Base-by-base conservation (phyloP, 2,329 filamentous ascomycete species). In the Metarhizium anisopliae region DNA sequence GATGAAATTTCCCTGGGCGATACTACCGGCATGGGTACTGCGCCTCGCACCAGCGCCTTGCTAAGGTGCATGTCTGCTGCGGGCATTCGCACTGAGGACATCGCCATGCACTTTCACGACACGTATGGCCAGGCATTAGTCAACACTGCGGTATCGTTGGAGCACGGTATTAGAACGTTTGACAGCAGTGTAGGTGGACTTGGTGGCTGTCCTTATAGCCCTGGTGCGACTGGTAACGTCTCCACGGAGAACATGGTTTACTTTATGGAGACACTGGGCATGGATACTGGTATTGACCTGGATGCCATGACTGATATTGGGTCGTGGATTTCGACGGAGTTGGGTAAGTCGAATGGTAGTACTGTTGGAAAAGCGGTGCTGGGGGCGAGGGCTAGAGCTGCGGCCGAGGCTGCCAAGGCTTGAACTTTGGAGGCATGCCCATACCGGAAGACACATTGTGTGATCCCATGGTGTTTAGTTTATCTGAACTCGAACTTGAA, bases 1-100 rank as follows among this genome's bases (percentile, higher is more conserved):
- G 90, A 95, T 66, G 90, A 96, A 76, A 91, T 96, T 62, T 89
- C 88, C 1, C 81, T 96, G 0, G 91, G 90, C 6, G 92, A 96
- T 66, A 96, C 92, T 0, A 93, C 91, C 0, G 92, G 92, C 18
- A 91, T 95, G 81, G 92, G 91, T 36, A 95, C 89, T 0, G 85
- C 84, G n/a, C 85, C 84, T 18, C 76, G 83, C 55, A 90, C 86
- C 2, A 74, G 77, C 55, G 80, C 82, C 55, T 73, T 91, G 50
- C 74, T 91, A 56, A 78, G 78, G 60, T 84, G 84, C 55, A 73
- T 90, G 70, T 70, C 77, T 8, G 79, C 83, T 1, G 87, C 86
- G 2, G 86, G 85, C 0, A 79, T 95, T 18, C 78, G 85, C 20
- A 80, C 79, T 55, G 82, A 85, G 63, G 85, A 89, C 63, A 72